Base-by-base conservation (phyloP, 2,329 filamentous ascomycete species). In the Tolypocladium cylindrosporum region DNA sequence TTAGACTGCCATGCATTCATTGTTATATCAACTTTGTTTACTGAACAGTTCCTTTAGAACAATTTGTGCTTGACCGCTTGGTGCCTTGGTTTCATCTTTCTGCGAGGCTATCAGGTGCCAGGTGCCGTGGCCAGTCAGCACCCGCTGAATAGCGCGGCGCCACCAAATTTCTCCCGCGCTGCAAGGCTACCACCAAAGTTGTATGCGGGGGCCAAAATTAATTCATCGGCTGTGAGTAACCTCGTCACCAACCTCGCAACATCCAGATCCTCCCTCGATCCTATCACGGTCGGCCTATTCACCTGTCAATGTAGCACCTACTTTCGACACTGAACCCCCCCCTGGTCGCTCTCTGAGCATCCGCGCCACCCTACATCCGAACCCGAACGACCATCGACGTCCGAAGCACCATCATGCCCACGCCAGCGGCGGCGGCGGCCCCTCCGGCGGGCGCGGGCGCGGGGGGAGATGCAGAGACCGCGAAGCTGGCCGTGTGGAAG, bases 401-500 rank as follows among this genome's bases (percentile, higher is more conserved):
- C 21, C 24, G 43, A 45, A 24, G 31, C 40, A 34, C 52, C 60
- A 55, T 42, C 53, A 71, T 71, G 69, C 65, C 70, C 40, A 63
- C 66, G 59, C 60, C 69, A 42, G 62, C 65, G 42, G 58, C 62
- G 19, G 59, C 64, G 16, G 60, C 63, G 27, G 63, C 66, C 51
- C 57, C 64, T 9, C 60, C 64, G 6, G 62, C 62, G 27, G 59
- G 64, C 42, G 62, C 61, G 13, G 67, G 66, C 42, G 62, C 61
- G 13, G 67, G 66, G 48, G 64, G 60, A 59, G 73, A 74, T 21
- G 67, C 69, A 61, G 68, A 71, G 1, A 61, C 65, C 31, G 70
- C 69, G 36, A 82, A 82, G 71, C 66, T 81, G 58, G 67, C 71
- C 43, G 73, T 82, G 58, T 77, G 80, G 67, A 84, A 85, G 66